Evolutionary conservation across 225 moss, liverwort and hornwort genomes (phyloP).

Genomic region (Asterella californica): DNA sequence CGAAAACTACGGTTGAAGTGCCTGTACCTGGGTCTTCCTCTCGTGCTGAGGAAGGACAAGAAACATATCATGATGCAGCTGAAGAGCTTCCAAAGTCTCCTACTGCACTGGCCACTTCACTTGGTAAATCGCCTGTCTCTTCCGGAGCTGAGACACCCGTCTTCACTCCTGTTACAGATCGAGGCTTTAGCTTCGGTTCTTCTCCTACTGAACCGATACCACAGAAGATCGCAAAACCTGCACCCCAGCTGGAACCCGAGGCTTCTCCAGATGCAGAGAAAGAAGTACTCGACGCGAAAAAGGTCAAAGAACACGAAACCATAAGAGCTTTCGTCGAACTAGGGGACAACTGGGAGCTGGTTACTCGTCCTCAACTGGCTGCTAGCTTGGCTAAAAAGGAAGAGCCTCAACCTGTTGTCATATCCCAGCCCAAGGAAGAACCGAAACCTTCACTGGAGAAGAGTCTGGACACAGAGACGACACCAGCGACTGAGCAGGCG

Average conservation of each 20-base stretch:
- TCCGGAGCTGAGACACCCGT: conserved; percentile 24
- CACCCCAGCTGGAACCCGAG: neutral
- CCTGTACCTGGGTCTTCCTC: conserved; percentile 9
- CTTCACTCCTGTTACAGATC: conserved; percentile 21
- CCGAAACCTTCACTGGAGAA: neutral
- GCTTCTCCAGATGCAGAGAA: neutral
- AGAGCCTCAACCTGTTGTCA: conserved; percentile 5
- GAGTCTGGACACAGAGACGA: neutral
- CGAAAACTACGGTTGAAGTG: neutral
- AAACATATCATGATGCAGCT: conserved; percentile 44
- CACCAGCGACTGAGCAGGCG: conserved; percentile 3
- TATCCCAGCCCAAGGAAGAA: neutral
- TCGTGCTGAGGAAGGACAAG: conserved; percentile 13
- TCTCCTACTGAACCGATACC: neutral
- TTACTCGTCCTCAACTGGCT: conserved; percentile 29
- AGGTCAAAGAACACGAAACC: conserved; percentile 31
- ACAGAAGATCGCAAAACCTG: conserved; percentile 11
- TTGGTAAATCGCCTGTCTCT: conserved; percentile 19
- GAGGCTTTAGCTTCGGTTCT: conserved; percentile 15
- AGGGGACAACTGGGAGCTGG: conserved; percentile 46
- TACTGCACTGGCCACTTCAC: neutral
- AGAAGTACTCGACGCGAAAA: conserved; percentile 15
- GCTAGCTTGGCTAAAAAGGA: neutral
- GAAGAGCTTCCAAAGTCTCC: conserved; percentile 37
- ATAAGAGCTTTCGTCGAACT: conserved; percentile 40